A percentile compares a stretch with the other conserved stretches of the same genome.
phyloP scores from a whole-genome alignment of 2,329 filamentous ascomycete species.

The Aspergillus tanneri region DNA sequence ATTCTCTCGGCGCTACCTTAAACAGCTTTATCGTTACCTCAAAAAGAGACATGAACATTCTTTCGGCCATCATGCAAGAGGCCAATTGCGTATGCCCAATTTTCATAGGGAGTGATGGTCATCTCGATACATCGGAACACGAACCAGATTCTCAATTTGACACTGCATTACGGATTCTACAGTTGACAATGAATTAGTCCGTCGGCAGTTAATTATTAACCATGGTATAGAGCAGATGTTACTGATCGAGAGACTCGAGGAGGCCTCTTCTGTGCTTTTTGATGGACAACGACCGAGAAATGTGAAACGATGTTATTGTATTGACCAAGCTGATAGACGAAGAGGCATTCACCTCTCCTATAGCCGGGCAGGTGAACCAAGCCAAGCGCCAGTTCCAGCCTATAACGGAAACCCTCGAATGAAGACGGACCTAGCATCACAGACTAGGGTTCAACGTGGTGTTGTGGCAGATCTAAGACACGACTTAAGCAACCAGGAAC shows the following conservation, averaged over 20 bases:
- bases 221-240: slow-evolving; percentile 80
- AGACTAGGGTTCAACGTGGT: slow-evolving; percentile 56
- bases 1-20: slow-evolving; percentile 66
- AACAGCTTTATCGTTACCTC: slow-evolving; percentile 79
- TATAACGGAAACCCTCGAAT: slow-evolving; percentile 65
- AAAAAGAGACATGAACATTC: slow-evolving; percentile 69
- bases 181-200: slow-evolving; percentile 77
- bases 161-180: slow-evolving; percentile 76
- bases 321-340: slow-evolving; percentile 64
- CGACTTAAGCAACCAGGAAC: slow-evolving; percentile 56
- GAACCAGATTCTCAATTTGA: slow-evolving; percentile 73
- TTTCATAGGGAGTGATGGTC: slow-evolving; percentile 60
- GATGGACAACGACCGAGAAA: slow-evolving; percentile 62
- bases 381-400: slow-evolving; percentile 54
- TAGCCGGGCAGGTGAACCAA: slow-evolving; percentile 50
- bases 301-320: slow-evolving; percentile 63
- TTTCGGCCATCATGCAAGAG: slow-evolving; percentile 65
- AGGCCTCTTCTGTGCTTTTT: slow-evolving; percentile 70
- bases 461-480: slow-evolving; percentile 54
- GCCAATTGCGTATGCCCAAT: slow-evolving; percentile 58
- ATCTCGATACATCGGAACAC: slow-evolving; percentile 60
- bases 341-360: slow-evolving; percentile 62
- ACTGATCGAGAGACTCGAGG: slow-evolving; percentile 65
- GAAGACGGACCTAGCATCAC: slow-evolving; percentile 70
- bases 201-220: slow-evolving; percentile 79